Percentiles rank a stretch among this genome's conserved stretches.
These are phyloP conservation scores for Cornus suecica DNA, from an alignment of 148 eudicot species.

Conservation along the genomic window DNA sequence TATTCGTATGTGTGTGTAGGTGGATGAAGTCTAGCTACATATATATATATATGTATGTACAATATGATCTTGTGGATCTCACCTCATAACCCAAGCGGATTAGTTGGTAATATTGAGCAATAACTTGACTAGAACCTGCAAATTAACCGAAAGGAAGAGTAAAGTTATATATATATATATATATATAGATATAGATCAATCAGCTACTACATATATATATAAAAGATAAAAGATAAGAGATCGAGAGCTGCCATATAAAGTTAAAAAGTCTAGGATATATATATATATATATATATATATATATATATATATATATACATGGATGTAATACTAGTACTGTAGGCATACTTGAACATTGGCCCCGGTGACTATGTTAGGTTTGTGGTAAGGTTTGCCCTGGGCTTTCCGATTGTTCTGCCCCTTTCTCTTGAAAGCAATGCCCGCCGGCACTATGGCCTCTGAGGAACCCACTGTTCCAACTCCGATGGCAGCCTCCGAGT, in stretches of 20 bases:
- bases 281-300: too few species aligned
- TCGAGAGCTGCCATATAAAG: too few species aligned
- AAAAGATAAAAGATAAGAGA: too few species aligned
- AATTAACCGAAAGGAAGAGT: background rate
- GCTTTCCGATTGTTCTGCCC: conserved; percentile 26
- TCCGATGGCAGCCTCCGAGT: conserved; percentile 16
- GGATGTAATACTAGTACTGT: too few species aligned
- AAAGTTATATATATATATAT: too few species aligned
- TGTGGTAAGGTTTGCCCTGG: conserved; percentile 21
- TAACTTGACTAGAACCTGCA: conserved; percentile 42
- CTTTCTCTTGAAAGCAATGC: conserved; percentile 29
- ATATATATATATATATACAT: too few species aligned
- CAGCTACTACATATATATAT: too few species aligned
- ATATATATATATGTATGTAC: background rate
- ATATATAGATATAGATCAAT: too few species aligned
- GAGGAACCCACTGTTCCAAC: conserved; percentile 33
- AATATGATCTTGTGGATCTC: background rate
- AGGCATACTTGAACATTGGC: conserved; percentile 34
- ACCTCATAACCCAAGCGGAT: conserved; percentile 47
- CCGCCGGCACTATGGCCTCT: conserved; percentile 32
- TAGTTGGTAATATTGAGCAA: conserved; percentile 47
- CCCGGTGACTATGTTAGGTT: conserved; percentile 33
- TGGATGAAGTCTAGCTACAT: too few species aligned
- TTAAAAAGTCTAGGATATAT: too few species aligned
- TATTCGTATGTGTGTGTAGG: background rate